Conservation (phyloP, 192 early-diverging fungal genomes). For the Backusella circina region DNA sequence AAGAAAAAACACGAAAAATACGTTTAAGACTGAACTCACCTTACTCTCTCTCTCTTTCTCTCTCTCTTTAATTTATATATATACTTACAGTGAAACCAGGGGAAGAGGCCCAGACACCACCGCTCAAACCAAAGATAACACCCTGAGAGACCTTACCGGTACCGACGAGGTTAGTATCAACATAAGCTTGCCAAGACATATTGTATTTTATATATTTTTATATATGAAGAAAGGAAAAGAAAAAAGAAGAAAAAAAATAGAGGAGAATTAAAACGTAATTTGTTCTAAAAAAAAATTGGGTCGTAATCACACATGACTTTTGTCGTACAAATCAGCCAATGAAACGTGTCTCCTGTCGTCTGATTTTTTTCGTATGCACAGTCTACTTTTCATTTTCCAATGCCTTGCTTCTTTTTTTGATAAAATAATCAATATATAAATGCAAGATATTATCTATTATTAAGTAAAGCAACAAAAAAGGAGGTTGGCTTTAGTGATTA, state of each 20-base stretch:
- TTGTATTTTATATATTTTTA: constrained; percentile 25
- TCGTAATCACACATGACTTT: not conserved
- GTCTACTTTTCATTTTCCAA: not conserved
- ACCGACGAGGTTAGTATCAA: constrained; percentile 76
- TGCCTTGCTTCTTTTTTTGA: not conserved
- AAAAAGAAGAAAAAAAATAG: not conserved
- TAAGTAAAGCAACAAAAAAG: not conserved
- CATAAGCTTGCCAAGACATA: constrained; percentile 83
- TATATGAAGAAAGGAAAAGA: not conserved
- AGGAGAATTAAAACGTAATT: not conserved
- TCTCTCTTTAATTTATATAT: not conserved
- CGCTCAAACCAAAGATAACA: constrained; percentile 76
- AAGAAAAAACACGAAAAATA: not conserved
- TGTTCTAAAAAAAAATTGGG: not conserved
- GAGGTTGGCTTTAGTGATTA: not conserved
- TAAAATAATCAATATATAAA: not conserved
- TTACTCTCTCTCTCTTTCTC: not conserved
- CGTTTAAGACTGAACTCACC: not conserved
- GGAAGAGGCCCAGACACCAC: constrained; percentile 84
- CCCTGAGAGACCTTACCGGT: constrained; percentile 69
- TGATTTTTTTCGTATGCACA: not conserved
- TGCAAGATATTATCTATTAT: not conserved
- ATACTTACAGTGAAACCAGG: constrained; percentile 64
- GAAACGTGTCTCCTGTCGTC: not conserved
- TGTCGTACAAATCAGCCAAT: constrained; percentile 7